Evolutionary conservation across 495 filamentous ascomycete genomes (phyloP), one percentile per base, ranked within the genome.

Genomic region (Entonaema liquescens): DNA sequence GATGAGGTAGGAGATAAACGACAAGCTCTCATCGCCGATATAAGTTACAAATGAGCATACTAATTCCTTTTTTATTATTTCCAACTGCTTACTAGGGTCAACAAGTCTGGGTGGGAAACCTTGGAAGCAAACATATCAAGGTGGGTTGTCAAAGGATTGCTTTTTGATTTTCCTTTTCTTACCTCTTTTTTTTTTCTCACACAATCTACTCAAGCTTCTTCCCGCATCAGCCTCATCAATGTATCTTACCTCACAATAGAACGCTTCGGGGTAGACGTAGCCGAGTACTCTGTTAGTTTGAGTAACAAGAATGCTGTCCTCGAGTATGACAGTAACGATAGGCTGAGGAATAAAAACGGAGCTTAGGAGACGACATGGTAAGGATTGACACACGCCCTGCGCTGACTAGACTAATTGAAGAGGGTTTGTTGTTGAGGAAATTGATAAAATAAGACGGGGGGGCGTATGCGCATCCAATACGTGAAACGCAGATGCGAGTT

Each of bases 61-160:
- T n/a, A 35, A 58, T 66, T 69, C 70, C 65, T 62, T 62, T 59
- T 69, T 47, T 26, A 69, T 50, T 47, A 59, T 44, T 62, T 53
- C 17, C 42, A 58, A 56, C 70, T 69, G 70, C 70, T 73, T 73
- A 73, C 70, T 73, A 73, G 70, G 70, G 65, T 38, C 62, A 38
- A 56, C 29, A 57, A 58, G 50, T 33, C 61, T 35, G 52, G 31
- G 59, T 50, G 59, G 70, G 61, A 73, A 63, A 63, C 62, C 29
- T 53, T 54, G 15, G 54, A 68, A 65, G 60, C 65, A 72, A 67
- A 63, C 59, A 67, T 54, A 44, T 50, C 25, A 21, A 38, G 60
- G 65, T 72, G 61, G 70, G 40, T 58, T 68, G 40, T 58, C 60
- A 53, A 62, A 65, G 60, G 59, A 72, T 72, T 65, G 40, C 53